A percentile compares a stretch with the other conserved stretches of the same genome.
These are phyloP conservation scores for Trichoderma endophyticum DNA, from an alignment of 2,329 filamentous ascomycete genomes.

Conservation along the genomic window DNA sequence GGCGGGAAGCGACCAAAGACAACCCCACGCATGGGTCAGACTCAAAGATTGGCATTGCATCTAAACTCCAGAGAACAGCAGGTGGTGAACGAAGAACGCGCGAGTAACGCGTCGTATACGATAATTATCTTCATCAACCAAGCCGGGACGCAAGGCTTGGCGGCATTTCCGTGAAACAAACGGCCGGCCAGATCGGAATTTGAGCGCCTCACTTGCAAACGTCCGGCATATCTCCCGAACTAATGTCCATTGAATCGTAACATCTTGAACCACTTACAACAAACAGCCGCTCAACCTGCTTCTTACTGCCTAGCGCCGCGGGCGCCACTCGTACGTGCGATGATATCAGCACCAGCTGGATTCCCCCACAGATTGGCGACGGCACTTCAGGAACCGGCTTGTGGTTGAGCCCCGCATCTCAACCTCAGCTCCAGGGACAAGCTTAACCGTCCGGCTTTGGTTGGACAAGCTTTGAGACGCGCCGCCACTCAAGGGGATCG, in stretches of 20 bases:
- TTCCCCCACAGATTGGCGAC: constrained; percentile 17
- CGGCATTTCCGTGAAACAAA: background rate
- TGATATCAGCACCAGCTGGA: constrained; percentile 6
- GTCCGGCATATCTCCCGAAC: background rate
- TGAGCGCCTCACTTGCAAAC: background rate
- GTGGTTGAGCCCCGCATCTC: background rate
- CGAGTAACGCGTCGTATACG: background rate
- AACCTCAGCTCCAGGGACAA: constrained; percentile 6
- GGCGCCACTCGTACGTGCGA: background rate
- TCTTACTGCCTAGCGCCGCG: constrained; percentile 1
- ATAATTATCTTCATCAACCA: background rate
- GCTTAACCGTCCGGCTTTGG: background rate
- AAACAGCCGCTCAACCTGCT: constrained; percentile 5
- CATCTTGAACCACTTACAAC: background rate
- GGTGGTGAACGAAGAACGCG: background rate
- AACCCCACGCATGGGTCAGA: background rate
- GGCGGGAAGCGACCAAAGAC: background rate
- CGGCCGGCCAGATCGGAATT: background rate
- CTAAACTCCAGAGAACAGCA: background rate
- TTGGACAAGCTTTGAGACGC: background rate
- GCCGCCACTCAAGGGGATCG: background rate
- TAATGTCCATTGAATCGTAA: background rate
- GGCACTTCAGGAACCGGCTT: constrained; percentile 14
- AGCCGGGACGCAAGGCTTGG: background rate
- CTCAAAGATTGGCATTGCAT: background rate